Conservation (phyloP, 345 rosid genomes). For the Acer negundo region DNA sequence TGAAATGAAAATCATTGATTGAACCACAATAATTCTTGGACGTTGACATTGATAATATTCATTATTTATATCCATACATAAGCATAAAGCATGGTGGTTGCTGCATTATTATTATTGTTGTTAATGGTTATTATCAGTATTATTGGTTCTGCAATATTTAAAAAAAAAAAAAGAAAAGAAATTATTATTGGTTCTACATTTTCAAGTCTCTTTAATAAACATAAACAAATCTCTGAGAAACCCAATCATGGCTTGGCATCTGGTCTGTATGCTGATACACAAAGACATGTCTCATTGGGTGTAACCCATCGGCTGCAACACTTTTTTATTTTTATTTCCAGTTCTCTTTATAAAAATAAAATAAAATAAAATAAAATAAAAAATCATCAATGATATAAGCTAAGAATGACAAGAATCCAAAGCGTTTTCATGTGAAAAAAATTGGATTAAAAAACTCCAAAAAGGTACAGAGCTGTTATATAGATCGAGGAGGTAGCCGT, state of each 20-base stretch:
- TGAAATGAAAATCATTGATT: neutral
- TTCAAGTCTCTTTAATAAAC: too few relatives aligned
- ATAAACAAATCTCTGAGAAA: neutral
- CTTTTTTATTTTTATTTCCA: neutral
- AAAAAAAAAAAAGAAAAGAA: too few relatives aligned
- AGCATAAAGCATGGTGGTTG: neutral
- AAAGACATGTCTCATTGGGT: neutral
- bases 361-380: neutral
- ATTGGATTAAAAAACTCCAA: neutral
- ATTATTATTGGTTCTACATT: neutral
- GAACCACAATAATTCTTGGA: neutral
- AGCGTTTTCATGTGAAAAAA: slow-evolving; percentile 15
- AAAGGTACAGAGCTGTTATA: slow-evolving; percentile 1
- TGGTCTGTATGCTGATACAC: neutral
- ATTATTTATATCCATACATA: neutral
- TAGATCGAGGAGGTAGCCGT: slow-evolving; percentile 15
- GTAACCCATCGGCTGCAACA: neutral
- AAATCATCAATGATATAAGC: neutral
- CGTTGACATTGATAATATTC: neutral
- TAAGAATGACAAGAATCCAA: slow-evolving; percentile 17
- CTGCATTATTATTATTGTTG: neutral
- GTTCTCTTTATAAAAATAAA: neutral
- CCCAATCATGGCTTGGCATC: neutral
- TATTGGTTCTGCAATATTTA: neutral
- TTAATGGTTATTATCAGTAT: neutral